Percentiles rank a stretch among this genome's conserved stretches.
Conservation (phyloP, 169 alveolate species). For the Eimeria sp. region DNA sequence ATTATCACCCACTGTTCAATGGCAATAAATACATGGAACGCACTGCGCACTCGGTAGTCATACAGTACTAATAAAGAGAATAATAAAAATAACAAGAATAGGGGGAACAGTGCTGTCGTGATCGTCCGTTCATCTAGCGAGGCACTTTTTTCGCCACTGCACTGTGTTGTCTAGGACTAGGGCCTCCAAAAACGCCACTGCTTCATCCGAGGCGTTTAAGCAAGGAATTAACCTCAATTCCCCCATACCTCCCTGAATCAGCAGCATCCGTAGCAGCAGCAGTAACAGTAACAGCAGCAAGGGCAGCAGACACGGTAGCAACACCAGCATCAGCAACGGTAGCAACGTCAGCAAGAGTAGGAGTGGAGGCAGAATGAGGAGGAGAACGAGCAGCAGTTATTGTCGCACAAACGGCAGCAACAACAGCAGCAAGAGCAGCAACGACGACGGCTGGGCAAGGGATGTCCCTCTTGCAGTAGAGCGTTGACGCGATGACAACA, state of each 20-base stretch:
- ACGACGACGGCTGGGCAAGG: not conserved
- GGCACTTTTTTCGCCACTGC: slow-evolving; percentile 16
- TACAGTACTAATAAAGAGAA: not conserved
- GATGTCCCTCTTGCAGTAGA: not conserved
- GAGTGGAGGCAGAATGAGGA: not conserved
- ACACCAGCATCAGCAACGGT: not conserved
- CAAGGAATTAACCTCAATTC: slow-evolving; percentile 53
- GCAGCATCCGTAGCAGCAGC: not conserved
- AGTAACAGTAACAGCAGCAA: not conserved
- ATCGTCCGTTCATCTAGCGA: not conserved
- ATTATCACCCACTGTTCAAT: not conserved
- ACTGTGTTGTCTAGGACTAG: not conserved
- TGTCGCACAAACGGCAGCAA: not conserved
- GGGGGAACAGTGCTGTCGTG: not conserved
- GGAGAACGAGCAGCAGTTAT: not conserved
- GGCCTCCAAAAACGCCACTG: slow-evolving; percentile 7
- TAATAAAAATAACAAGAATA: too few relatives aligned
- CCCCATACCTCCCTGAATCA: slow-evolving; percentile 55
- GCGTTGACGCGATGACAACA: not conserved
- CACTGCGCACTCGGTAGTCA: not conserved
- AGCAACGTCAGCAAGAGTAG: not conserved
- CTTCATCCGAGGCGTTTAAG: slow-evolving; percentile 74
- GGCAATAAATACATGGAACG: not conserved
- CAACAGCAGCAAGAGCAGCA: not conserved
- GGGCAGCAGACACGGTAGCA: not conserved